phyloP scores from a whole-genome alignment of 352 stramenopile genomes.

The Elongisporangium anandrum region DNA sequence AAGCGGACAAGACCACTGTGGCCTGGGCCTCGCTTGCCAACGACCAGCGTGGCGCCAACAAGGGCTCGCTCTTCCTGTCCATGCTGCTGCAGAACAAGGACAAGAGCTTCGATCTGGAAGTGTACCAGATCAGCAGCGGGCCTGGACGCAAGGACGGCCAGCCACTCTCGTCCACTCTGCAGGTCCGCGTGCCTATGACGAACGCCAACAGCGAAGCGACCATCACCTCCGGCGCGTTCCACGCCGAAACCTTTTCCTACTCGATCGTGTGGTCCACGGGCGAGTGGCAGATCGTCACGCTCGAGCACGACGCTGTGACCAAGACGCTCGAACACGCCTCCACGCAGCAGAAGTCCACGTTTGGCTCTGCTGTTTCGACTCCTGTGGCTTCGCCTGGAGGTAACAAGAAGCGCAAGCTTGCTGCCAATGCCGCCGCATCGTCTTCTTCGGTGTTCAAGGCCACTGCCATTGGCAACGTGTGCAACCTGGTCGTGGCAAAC shows the following conservation, averaged over 20 bases:
- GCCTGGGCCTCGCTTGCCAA: conserved; percentile 53
- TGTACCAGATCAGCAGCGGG: conserved; percentile 45
- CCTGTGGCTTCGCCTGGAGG: conserved; percentile 11
- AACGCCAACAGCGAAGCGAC: conserved; percentile 8
- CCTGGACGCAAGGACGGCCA: conserved; percentile 22
- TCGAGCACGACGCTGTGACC: conserved; percentile 43
- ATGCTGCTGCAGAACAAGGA: conserved; percentile 41
- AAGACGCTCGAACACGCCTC: conserved; percentile 33
- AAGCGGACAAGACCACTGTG: conserved; percentile 19
- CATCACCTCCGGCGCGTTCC: conserved; percentile 49
- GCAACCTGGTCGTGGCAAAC: conserved; percentile 47
- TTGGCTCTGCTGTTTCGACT: conserved; percentile 15
- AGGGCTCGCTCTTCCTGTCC: conserved; percentile 61
- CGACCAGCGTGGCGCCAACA: conserved; percentile 49
- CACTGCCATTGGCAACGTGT: conserved; percentile 40
- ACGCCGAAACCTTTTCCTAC: conserved; percentile 67
- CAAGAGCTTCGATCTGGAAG: conserved; percentile 39
- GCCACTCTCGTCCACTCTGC: conserved; percentile 21
- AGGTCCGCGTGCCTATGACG: conserved; percentile 26
- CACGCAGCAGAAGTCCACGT: conserved; percentile 35
- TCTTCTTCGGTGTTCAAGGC: conserved; percentile 27
- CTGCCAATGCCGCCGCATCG: conserved; percentile 5
- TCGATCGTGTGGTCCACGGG: conserved; percentile 57
- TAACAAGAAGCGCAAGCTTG: conserved; percentile 72
- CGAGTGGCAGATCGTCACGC: conserved; percentile 46